Evolutionary conservation across 352 stramenopile genomes (phyloP).

Genomic region (Globisporangium radiosum): DNA sequence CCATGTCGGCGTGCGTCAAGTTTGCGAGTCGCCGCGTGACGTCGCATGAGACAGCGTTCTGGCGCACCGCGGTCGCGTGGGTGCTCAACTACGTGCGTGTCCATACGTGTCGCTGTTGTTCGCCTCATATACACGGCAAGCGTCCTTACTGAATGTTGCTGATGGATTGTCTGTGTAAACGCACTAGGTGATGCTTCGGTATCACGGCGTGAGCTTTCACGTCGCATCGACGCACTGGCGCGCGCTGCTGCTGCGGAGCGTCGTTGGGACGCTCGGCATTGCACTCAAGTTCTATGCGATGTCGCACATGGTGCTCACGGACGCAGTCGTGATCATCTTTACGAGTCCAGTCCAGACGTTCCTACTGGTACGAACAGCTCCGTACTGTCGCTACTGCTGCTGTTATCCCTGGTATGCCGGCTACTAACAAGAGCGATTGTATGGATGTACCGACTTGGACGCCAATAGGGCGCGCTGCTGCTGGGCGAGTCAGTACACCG

Average conservation of each 20-base stretch:
- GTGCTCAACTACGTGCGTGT: slow-evolving; percentile 41
- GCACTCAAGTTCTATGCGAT: slow-evolving; percentile 55
- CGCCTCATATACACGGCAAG: too few relatives aligned
- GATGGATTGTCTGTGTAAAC: not conserved
- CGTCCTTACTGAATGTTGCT: too few relatives aligned
- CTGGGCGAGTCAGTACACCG: slow-evolving; percentile 39
- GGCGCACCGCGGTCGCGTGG: slow-evolving; percentile 42
- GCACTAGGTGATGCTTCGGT: slow-evolving; percentile 23
- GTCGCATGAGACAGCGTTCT: slow-evolving; percentile 60
- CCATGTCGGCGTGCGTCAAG: slow-evolving; percentile 63
- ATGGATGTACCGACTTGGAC: too few relatives aligned
- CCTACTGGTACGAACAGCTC: slow-evolving; percentile 23
- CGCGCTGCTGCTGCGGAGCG: slow-evolving; percentile 41
- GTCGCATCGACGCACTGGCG: slow-evolving; percentile 26
- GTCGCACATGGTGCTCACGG: slow-evolving; percentile 66
- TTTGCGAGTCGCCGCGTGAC: slow-evolving; percentile 38
- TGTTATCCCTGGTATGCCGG: too few relatives aligned
- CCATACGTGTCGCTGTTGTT: not conserved
- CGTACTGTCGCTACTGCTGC: too few relatives aligned
- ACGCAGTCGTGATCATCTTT: slow-evolving; percentile 63
- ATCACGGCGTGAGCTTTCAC: slow-evolving; percentile 28
- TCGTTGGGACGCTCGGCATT: slow-evolving; percentile 45
- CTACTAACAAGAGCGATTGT: too few relatives aligned
- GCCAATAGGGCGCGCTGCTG: slow-evolving; percentile 28
- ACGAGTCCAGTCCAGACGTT: slow-evolving; percentile 59